These are phyloP conservation scores for Xylariaceae sp. DNA, from an alignment of 2,329 filamentous ascomycete species.

Conservation along the genomic window DNA sequence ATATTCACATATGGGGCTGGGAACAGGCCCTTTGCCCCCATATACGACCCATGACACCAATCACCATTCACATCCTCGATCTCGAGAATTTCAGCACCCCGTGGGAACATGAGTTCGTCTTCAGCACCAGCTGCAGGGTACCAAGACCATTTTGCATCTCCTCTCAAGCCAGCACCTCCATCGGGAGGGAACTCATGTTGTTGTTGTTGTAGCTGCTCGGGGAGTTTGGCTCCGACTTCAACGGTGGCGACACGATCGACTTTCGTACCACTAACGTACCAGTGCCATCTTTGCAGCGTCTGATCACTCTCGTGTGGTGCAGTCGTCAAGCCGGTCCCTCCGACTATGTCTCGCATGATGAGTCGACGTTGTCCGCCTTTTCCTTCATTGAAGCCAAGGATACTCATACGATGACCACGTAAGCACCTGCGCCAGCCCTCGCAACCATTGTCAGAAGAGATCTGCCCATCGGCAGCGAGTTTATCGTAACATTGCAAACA, in stretches of 20 bases:
- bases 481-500: slow-evolving; percentile 75
- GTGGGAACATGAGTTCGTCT: slow-evolving; percentile 83
- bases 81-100: slow-evolving; percentile 78
- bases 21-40: slow-evolving; percentile 75
- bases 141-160: slow-evolving; percentile 72
- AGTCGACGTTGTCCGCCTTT: slow-evolving; percentile 65
- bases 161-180: slow-evolving; percentile 66
- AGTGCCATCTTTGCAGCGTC: slow-evolving; percentile 50
- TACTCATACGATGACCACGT: slow-evolving; percentile 77
- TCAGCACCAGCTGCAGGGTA: slow-evolving; percentile 62
- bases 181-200: slow-evolving; percentile 63
- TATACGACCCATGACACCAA: slow-evolving; percentile 87
- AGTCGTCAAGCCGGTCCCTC: slow-evolving; percentile 67
- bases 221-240: slow-evolving; percentile 48
- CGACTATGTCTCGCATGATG: slow-evolving; percentile 71
- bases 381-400: slow-evolving; percentile 71
- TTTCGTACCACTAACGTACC: slow-evolving; percentile 41
- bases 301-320: slow-evolving; percentile 45
- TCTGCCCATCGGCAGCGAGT: slow-evolving; percentile 60
- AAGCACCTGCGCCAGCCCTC: slow-evolving; percentile 82
- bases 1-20: slow-evolving; percentile 72
- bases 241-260: slow-evolving; percentile 48
- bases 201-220: slow-evolving; percentile 18
- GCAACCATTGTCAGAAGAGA: slow-evolving; percentile 73
- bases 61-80: slow-evolving; percentile 85